Evolutionary conservation across 306 rosid genomes (phyloP).

Genomic region (Acacia melanoxylon): DNA sequence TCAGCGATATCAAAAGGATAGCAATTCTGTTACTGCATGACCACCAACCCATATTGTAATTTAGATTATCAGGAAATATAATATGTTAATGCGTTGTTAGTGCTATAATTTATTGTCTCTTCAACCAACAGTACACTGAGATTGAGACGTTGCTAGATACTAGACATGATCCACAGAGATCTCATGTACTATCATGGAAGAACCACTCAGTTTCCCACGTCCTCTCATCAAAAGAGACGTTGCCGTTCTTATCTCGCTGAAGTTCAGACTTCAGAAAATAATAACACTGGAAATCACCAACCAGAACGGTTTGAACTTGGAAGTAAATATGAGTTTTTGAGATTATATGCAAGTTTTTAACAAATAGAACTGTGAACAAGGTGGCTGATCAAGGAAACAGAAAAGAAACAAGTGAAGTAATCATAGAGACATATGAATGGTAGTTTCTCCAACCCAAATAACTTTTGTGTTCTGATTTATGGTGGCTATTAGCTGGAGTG

Average conservation of each 20-base stretch:
- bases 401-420: not conserved
- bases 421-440: slow-evolving; percentile 33
- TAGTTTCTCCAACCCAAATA: slow-evolving; percentile 28
- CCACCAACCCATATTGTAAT: not conserved
- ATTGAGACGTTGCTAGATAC: slow-evolving; percentile 10
- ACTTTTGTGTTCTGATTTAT: slow-evolving; percentile 30
- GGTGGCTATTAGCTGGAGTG: slow-evolving; percentile 46
- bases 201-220: slow-evolving; percentile 5
- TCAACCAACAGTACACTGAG: slow-evolving; percentile 22
- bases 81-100: not conserved
- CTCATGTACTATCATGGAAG: slow-evolving; percentile 13
- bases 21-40: slow-evolving; percentile 15
- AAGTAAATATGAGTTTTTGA: not conserved
- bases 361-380: not conserved
- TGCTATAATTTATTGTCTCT: slow-evolving; percentile 11
- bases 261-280: not conserved
- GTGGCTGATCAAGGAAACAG: slow-evolving; percentile 20
- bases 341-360: not conserved
- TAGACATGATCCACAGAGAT: not conserved
- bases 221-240: not conserved
- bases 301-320: not conserved
- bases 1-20: not conserved
- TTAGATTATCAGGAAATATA: not conserved
- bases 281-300: not conserved
- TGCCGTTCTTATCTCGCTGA: not conserved